Percentiles rank a stretch among this genome's conserved stretches.
These are phyloP conservation scores for Fusarium protoensiforme DNA, from an alignment of 2,329 filamentous ascomycete genomes.

Conservation along the genomic window DNA sequence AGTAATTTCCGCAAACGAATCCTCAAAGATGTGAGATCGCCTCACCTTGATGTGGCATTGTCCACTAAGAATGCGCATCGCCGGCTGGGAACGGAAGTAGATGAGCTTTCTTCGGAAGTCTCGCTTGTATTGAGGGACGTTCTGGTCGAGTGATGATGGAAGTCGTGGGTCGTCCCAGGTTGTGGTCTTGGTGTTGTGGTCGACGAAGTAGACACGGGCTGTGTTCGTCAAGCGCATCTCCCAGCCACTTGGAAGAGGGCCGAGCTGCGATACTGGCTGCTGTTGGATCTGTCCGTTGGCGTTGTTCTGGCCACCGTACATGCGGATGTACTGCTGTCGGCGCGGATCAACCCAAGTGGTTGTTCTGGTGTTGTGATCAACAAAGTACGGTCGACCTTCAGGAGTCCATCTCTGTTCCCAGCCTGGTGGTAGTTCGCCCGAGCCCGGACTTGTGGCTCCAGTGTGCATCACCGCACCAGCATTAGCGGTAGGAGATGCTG, in stretches of 20 bases:
- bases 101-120: slow-evolving; percentile 98
- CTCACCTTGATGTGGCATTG: slow-evolving; percentile 99
- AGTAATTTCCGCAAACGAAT: slow-evolving; percentile 98
- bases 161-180: slow-evolving; percentile 98
- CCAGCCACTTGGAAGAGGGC: slow-evolving; percentile 95
- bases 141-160: slow-evolving; percentile 95
- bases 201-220: slow-evolving; percentile 97
- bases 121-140: slow-evolving; percentile 99
- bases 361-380: slow-evolving; percentile 97
- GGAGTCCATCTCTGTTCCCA: slow-evolving; percentile 98
- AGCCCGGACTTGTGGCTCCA: slow-evolving; percentile 90
- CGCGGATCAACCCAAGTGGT: slow-evolving; percentile 99
- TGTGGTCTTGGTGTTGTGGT: slow-evolving; percentile 99
- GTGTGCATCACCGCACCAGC: slow-evolving; percentile 92
- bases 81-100: slow-evolving; percentile 98
- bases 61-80: slow-evolving; percentile 92
- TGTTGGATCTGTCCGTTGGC: slow-evolving; percentile 91
- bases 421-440: slow-evolving; percentile 91
- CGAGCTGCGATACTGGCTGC: slow-evolving; percentile 96
- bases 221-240: slow-evolving; percentile 99
- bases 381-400: slow-evolving; percentile 94
- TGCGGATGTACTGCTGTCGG: slow-evolving; percentile 96
- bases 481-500: slow-evolving; percentile 48
- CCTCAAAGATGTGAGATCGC: slow-evolving; percentile 96
- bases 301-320: slow-evolving; percentile 91